These are phyloP conservation scores for Backusella morwellensis DNA, from an alignment of 192 early-diverging fungal species.

Conservation along the genomic window DNA sequence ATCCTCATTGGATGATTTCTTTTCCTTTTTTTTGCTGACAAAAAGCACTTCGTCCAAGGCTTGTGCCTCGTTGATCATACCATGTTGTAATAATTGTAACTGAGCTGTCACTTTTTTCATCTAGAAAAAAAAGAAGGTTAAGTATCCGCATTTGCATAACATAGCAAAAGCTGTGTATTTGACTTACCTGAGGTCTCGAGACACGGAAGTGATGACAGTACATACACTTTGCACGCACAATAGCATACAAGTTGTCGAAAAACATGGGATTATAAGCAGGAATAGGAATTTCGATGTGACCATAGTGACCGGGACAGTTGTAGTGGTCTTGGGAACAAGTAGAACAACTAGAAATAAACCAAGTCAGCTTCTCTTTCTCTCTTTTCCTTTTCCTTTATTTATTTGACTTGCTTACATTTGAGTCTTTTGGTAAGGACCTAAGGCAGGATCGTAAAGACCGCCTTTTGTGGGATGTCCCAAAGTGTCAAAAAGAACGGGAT, in stretches of 20 bases:
- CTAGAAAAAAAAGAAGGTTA: conserved; percentile 25
- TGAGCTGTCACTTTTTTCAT: conserved; percentile 69
- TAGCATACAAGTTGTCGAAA: conserved; percentile 85
- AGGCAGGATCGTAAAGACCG: conserved; percentile 91
- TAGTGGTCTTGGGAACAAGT: conserved; percentile 84
- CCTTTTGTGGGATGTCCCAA: conserved; percentile 86
- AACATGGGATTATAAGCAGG: conserved; percentile 94
- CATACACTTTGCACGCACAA: conserved; percentile 83
- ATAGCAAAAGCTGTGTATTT: background rate
- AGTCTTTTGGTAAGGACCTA: conserved; percentile 88
- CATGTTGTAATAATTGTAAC: conserved; percentile 81
- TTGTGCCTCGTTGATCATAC: conserved; percentile 81
- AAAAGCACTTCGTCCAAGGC: conserved; percentile 67
- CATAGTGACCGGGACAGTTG: conserved; percentile 94
- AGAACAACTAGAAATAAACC: conserved; percentile 57
- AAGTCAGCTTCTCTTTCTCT: background rate
- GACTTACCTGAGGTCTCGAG: conserved; percentile 50
- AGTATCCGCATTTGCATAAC: background rate
- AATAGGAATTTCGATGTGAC: conserved; percentile 89
- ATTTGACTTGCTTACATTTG: conserved; percentile 48
- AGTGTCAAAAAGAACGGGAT: conserved; percentile 84
- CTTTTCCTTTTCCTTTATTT: background rate
- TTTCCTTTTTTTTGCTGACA: conserved; percentile 42
- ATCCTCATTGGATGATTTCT: conserved; percentile 11
- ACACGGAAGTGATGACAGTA: conserved; percentile 87